Evolutionary conservation across 805 yeast species (phyloP), one percentile per base, ranked within the genome.

Genomic region (Yarrowia bubula): DNA sequence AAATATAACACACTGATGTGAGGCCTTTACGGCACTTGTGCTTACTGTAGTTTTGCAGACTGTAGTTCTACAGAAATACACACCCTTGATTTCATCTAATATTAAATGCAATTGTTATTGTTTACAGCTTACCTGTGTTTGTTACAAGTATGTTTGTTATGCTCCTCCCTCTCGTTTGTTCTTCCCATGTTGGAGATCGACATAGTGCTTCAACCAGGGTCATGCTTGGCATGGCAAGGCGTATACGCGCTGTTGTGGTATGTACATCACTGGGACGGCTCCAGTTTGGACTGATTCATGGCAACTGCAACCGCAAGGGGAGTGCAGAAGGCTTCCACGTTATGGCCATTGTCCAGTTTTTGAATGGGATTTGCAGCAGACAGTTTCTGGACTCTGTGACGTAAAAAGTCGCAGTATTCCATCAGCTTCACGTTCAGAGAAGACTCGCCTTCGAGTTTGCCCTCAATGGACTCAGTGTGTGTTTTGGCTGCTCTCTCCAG

Each of bases 371-470:
- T 51, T 11, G 44, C 43, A n/a, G 60, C 60, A 4, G 60, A 51
- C 60, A 51, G 9, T 35, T 51, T 51, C 10, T 11, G 5, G 7
- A 51, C 60, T 7, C 60, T 10, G 14, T 51, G 43, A 10, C 43
- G 60, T 9, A 51, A 18, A 39, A 51, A 51, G 1, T 38, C 44
- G 44, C 60, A 51, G 35, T 38, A 51, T 35, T 51, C 60, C 37
- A 51, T 15, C 5, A 51, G 44, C 11, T 51, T 51, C 22, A 1
- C 8, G 9, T 51, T 51, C 15, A 51, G 60, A 9, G 60, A 51
- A 8, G 60, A 51, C 37, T 51, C 60, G 1, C 44, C 44, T 10
- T 51, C 44, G 14, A 51, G 37, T 10, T 51, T 51, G 13, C 33
- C 35, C 28, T 38, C 44, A 8, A 51, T 51, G 15, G 44, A 38